Evolutionary conservation across 768 basidiomycete species (phyloP), one percentile per base, ranked within the genome.

Genomic region (Leccinum broughii): DNA sequence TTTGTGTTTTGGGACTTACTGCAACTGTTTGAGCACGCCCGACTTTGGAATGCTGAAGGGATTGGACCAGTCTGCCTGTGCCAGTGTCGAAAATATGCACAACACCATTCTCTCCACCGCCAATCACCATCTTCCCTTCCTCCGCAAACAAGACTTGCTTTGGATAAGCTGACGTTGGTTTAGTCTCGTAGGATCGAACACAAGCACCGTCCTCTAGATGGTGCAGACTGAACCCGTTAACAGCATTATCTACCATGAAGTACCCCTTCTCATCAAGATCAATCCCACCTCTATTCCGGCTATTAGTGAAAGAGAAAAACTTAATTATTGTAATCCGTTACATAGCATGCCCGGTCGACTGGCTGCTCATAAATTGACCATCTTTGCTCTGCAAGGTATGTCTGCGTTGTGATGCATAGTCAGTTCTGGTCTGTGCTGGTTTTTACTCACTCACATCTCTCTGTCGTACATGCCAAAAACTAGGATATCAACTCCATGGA

Each of bases 61-160:
- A n/a, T 22, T 58, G 52, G 3, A 30, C 14, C 2, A 58, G 46
- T 17, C 8, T 41, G 10, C 61, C 50, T 26, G 20, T 54, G 4
- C 14, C 32, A 44, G 39, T 62, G 7, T 54, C 32, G 30, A 62
- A 62, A 10, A 62, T 24, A 24, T 48, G 32, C 1, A 51, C 56
- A 4, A 39, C 15, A 0, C 61, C 34, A 20, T 58, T 53, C 8
- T 58, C 53, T 7, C 55, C 41, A 9, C 56, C 61, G 24, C 61
- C 56, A 4, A 58, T 28, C 1, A 62, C 22, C n/a, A 30, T 14
- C 24, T 24, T 41, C n/a, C 37, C 57, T 13, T 54, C n/a, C n/a
- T 54, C 52, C 1, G 7, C 26, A 28, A 57, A 62, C 2, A 9
- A 28, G 7, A 62, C 61, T 49, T 62, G 61, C 39, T 62, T 62